Evolutionary conservation across 352 stramenopile species (phyloP), one percentile per base, ranked within the genome.

Genomic region (Nothophytophthora sp.): DNA sequence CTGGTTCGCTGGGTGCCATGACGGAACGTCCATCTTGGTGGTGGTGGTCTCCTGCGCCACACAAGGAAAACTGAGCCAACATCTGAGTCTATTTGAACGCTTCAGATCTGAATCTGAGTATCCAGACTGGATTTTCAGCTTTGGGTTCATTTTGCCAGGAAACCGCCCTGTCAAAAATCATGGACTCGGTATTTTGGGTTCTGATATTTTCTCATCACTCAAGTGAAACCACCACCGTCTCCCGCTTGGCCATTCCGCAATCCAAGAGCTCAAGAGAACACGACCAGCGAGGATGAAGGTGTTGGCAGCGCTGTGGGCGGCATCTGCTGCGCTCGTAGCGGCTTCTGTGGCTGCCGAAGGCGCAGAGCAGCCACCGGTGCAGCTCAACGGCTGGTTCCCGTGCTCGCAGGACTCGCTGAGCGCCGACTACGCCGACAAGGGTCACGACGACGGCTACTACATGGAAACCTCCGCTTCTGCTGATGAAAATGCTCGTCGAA

Each of bases 1-100:
- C 47, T 77, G 61, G 54, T 90, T 92, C 11, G 81, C 81, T 1
- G 81, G 81, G 32, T 91, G 78, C 78, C 81, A 91, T 23, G 73
- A 74, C n/a, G 81, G 81, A 18, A 88, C 78, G 42, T 91, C 78
- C 81, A 91, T 91, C 10, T n/a, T n/a, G n/a, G n/a, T n/a, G n/a
- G n/a, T n/a, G n/a, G n/a, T n/a, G n/a, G n/a, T n/a, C n/a, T n/a
- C n/a, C n/a, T n/a, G n/a, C n/a, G n/a, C n/a, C n/a, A n/a, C n/a
- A n/a, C n/a, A n/a, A n/a, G n/a, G n/a, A n/a, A n/a, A n/a, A n/a
- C n/a, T n/a, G n/a, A n/a, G n/a, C n/a, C n/a, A n/a, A n/a, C n/a
- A n/a, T n/a, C n/a, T n/a, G n/a, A n/a, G n/a, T n/a, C n/a, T n/a
- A n/a, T n/a, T n/a, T n/a, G n/a, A n/a, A n/a, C n/a, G n/a, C n/a